These are phyloP conservation scores for Rhizopogon rudus DNA, from an alignment of 768 basidiomycete species.

Conservation along the genomic window DNA sequence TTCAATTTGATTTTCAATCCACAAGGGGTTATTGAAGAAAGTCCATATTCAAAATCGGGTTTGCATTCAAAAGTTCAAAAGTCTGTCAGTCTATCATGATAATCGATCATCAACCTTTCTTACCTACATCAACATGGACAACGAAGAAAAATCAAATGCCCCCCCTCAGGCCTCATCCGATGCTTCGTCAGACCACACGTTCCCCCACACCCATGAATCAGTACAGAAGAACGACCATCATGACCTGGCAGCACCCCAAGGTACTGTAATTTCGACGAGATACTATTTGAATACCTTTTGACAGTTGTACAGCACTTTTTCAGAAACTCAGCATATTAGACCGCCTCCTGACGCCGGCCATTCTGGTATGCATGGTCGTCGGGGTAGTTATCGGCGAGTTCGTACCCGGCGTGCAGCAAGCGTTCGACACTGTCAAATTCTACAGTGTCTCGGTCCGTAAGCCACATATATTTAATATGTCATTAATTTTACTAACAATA, in stretches of 20 bases:
- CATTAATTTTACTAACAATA: not conserved
- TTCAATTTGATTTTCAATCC: not conserved
- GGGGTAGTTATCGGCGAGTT: slow-evolving; percentile 74
- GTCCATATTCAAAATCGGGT: not conserved
- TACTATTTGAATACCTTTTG: not conserved
- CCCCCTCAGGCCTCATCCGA: no score
- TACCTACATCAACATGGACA: not conserved
- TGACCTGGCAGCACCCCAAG: not conserved
- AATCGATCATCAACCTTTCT: not conserved
- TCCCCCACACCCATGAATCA: not conserved
- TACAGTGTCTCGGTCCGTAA: slow-evolving; percentile 73
- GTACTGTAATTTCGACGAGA: not conserved
- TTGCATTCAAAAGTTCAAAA: no score
- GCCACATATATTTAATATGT: slow-evolving; percentile 15
- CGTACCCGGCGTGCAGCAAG: slow-evolving; percentile 50
- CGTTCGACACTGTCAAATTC: slow-evolving; percentile 60
- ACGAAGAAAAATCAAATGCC: not conserved
- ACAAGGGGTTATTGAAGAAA: no score
- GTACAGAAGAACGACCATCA: not conserved
- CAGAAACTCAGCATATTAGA: slow-evolving; percentile 47
- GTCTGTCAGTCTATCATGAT: no score
- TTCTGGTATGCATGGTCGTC: slow-evolving; percentile 68
- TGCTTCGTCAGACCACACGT: not conserved
- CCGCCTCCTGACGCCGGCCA: slow-evolving; percentile 57
- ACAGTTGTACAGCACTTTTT: slow-evolving; percentile 27